Conservation (phyloP, 164 flowering plant genomes). For the Nymphaea colorata region DNA sequence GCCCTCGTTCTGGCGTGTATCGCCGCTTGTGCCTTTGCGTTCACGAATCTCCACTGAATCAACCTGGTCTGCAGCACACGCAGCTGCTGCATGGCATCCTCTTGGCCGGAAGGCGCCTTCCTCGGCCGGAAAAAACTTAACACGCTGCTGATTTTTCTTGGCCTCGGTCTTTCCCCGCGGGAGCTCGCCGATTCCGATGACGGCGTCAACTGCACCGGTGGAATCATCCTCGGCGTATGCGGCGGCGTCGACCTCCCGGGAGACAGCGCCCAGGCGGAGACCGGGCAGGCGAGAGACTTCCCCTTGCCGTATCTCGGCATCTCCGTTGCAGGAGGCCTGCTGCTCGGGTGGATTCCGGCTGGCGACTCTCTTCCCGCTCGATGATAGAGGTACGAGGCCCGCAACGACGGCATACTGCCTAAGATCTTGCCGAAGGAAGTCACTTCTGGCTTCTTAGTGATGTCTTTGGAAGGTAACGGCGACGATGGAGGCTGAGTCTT, state of each 20-base stretch:
- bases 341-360: too few relatives aligned
- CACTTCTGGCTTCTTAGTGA: too few relatives aligned
- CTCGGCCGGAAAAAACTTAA: constrained; percentile 39
- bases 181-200: constrained; percentile 4
- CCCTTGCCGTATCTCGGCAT: neutral
- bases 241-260: constrained; percentile 33
- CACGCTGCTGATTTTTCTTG: constrained; percentile 28
- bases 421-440: too few relatives aligned
- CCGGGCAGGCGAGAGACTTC: constrained; percentile 19
- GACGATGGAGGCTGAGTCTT: too few relatives aligned
- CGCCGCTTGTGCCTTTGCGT: constrained; percentile 45
- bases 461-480: too few relatives aligned
- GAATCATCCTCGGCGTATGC: neutral
- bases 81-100: constrained; percentile 35
- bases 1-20: constrained; percentile 14
- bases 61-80: constrained; percentile 35
- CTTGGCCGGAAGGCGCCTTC: constrained; percentile 21
- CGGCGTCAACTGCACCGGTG: too few relatives aligned
- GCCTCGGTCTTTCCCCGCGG: constrained; percentile 5
- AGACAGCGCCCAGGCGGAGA: constrained; percentile 81
- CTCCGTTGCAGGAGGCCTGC: too few relatives aligned
- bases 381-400: too few relatives aligned
- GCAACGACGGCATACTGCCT: too few relatives aligned
- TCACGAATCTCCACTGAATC: constrained; percentile 66
- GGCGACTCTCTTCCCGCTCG: too few relatives aligned